These are phyloP conservation scores for Amorphotheca resinae DNA, from an alignment of 495 filamentous ascomycete species.

Conservation along the genomic window DNA sequence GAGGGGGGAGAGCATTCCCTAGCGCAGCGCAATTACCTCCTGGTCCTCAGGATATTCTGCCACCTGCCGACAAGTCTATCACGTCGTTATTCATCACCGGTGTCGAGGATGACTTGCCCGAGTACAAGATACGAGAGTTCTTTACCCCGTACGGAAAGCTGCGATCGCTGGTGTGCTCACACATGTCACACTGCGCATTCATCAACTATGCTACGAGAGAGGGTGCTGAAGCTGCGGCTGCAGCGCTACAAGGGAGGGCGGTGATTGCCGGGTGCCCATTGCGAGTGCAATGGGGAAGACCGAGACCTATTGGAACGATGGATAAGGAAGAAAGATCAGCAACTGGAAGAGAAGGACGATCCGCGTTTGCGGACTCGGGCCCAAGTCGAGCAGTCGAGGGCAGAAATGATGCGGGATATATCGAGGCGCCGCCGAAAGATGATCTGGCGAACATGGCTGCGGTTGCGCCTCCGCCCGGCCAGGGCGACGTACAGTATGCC, in stretches of 20 bases:
- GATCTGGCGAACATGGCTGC: conserved; percentile 35
- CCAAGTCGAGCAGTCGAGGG: conserved; percentile 7
- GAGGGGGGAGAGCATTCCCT: conserved; percentile 51
- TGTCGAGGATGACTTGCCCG: conserved; percentile 90
- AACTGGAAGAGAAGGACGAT: conserved; percentile 60
- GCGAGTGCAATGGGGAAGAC: conserved; percentile 80
- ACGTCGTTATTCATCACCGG: conserved; percentile 90
- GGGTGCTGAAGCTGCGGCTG: conserved; percentile 71
- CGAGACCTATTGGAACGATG: conserved; percentile 80
- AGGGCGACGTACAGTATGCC: conserved; percentile 67
- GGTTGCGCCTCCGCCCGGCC: conserved; percentile 75
- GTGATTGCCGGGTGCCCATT: conserved; percentile 77
- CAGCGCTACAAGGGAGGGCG: conserved; percentile 74
- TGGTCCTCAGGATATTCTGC: conserved; percentile 66
- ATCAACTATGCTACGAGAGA: conserved; percentile 81
- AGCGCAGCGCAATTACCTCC: conserved; percentile 64
- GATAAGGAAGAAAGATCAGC: conserved; percentile 66
- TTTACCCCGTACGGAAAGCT: conserved; percentile 80
- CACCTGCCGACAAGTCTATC: conserved; percentile 70
- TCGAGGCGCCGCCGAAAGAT: conserved; percentile 25
- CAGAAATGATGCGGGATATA: conserved; percentile 20
- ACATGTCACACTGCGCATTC: conserved; percentile 93
- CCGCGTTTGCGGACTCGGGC: conserved; percentile 31
- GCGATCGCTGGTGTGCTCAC: conserved; percentile 82
- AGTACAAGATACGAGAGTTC: conserved; percentile 79